phyloP scores from a whole-genome alignment of 2,329 filamentous ascomycete species.

The Ophiostoma ulmi region DNA sequence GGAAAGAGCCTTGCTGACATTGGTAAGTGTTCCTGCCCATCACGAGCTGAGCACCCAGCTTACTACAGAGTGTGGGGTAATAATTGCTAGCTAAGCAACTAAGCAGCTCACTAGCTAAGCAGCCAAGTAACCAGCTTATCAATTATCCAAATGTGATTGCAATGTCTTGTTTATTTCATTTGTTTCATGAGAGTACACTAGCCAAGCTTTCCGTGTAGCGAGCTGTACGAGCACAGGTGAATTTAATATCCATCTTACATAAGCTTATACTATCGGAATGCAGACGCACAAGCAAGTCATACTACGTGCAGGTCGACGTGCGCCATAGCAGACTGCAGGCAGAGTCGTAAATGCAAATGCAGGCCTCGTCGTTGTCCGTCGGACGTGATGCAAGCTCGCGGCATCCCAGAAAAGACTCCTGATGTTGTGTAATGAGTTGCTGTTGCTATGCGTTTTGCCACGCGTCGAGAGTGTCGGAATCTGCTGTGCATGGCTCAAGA shows the following conservation, averaged over 20 bases:
- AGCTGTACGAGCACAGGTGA: not conserved
- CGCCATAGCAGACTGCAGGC: not conserved
- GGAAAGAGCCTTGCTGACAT: not conserved
- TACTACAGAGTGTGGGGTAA: not conserved
- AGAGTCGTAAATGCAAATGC: not conserved
- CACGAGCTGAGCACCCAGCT: not conserved
- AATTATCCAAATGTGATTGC: not conserved
- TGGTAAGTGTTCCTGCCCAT: not conserved
- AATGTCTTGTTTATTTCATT: not conserved
- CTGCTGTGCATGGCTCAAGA: too few relatives aligned
- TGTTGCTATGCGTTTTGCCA: too few relatives aligned
- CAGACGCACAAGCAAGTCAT: too few relatives aligned
- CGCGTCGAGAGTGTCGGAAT: not conserved
- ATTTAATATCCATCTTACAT: not conserved
- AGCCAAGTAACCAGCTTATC: not conserved
- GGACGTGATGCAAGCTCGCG: not conserved
- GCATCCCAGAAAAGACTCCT: not conserved
- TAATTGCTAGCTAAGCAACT: not conserved
- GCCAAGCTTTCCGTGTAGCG: not conserved
- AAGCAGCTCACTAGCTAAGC: too few relatives aligned
- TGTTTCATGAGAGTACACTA: not conserved
- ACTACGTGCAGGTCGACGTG: too few relatives aligned
- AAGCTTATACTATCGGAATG: not conserved
- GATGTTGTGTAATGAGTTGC: not conserved
- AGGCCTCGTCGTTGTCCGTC: not conserved